Base-by-base conservation (phyloP, 257 asterid species). In the Pogostemon cablin region DNA sequence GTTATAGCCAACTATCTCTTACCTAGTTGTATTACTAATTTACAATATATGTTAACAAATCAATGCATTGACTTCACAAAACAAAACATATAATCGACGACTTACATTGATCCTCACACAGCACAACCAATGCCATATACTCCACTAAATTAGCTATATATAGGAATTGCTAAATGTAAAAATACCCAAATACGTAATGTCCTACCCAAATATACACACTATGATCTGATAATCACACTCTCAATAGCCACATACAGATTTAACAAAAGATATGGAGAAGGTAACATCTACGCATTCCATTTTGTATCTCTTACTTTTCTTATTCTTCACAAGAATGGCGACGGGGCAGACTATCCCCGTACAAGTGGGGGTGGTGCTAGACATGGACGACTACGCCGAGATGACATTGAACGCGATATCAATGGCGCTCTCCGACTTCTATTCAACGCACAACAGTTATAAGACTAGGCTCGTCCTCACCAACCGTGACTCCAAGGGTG, bases 401-500 rank as follows among this genome's bases (percentile, higher is more conserved):
- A 77, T 82, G 86, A 55, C 75, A 0, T 59, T 79, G 47, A 84
- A 62, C 65, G 82, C 88, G 75, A 73, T 88, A 34, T 74, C 88
- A 2, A 81, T 86, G 95, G 95, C 92, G 32, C 87, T 88, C 41
- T 82, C 88, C 0, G 86, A 88, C 50, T 86, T 88, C 57, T 88
- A 88, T 42, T 72, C 64, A 8, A 44, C 82, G 4, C 76, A 79
- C 41, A 15, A 7, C 48, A 58, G 72, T 41, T 88, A 77, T 40
- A 69, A 7, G n/a, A 79, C 92, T 4, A 65, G 82, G 52, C 47
- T 85, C 9, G 71, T 71, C 44, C 83, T 85, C 58, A 71, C 79
- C 74, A 43, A 4, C 12, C 73, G 84, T 17, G 80, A 80, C 70
- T 79, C 95, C 70, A 65, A 59, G 17, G 62, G n/a, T 44, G 79